Conservation (phyloP, 2,329 filamentous ascomycete genomes). For the Stachybotrys elegans region DNA sequence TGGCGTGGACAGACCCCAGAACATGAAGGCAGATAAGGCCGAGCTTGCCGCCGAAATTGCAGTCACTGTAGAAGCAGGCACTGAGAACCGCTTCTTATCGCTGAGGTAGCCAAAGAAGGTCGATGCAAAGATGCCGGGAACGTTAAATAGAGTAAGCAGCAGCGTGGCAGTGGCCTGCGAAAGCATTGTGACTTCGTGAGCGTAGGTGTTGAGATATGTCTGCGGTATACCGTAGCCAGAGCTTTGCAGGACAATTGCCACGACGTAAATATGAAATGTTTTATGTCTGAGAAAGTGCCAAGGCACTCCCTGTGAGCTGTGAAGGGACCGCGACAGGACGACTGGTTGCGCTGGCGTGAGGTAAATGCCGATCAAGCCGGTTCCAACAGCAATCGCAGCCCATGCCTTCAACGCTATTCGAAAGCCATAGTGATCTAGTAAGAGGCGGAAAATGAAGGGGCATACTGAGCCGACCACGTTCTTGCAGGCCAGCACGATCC, state of each 20-base stretch:
- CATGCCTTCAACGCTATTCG: slow-evolving; percentile 7
- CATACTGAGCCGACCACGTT: slow-evolving; percentile 9
- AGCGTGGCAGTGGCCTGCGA: slow-evolving; percentile 10
- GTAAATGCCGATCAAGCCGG: slow-evolving; percentile 6
- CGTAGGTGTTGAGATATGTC: slow-evolving; percentile 12
- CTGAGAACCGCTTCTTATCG: slow-evolving; percentile 7
- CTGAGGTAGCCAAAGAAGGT: slow-evolving; percentile 10
- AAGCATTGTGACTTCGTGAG: slow-evolving; percentile 5
- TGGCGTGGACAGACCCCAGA: slow-evolving; percentile 11
- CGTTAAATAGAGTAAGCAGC: slow-evolving; percentile 10
- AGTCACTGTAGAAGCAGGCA: slow-evolving; percentile 6
- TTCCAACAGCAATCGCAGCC: slow-evolving; percentile 8
- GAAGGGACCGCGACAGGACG: neutral
- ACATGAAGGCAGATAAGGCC: slow-evolving; percentile 8
- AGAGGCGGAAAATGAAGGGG: slow-evolving; percentile 10
- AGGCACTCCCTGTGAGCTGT: slow-evolving; percentile 4
- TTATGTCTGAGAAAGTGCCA: slow-evolving; percentile 7
- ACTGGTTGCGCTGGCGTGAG: slow-evolving; percentile 8
- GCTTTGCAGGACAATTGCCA: slow-evolving; percentile 9
- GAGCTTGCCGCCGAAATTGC: slow-evolving; percentile 8
- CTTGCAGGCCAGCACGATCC: slow-evolving; percentile 11
- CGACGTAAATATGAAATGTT: slow-evolving; percentile 8
- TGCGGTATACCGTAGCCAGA: slow-evolving; percentile 11
- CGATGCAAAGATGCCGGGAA: slow-evolving; percentile 9
- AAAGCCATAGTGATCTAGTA: slow-evolving; percentile 11